Conservation (phyloP, 352 stramenopile species). For the Phytophthora hybrid region DNA sequence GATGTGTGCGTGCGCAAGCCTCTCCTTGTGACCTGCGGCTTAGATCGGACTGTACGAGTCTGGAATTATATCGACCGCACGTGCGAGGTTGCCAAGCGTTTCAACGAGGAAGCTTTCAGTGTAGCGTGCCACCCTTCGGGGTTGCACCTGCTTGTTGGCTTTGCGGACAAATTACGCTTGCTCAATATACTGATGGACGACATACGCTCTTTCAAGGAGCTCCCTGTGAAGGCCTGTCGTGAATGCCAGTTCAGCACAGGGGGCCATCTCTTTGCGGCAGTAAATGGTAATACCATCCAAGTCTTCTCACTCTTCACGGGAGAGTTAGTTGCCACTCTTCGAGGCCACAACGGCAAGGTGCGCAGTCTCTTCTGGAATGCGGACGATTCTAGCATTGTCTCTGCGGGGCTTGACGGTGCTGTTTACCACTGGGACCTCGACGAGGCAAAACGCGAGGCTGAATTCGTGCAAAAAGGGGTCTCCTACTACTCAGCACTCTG, state of each 20-base stretch:
- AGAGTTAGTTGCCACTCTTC: conserved; percentile 90
- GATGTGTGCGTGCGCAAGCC: conserved; percentile 94
- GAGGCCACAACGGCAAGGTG: conserved; percentile 95
- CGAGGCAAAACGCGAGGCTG: conserved; percentile 90
- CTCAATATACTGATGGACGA: conserved; percentile 95
- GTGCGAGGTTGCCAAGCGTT: conserved; percentile 89
- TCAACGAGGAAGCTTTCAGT: conserved; percentile 90
- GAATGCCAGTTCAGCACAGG: conserved; percentile 89
- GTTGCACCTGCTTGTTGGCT: conserved; percentile 90
- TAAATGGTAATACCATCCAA: conserved; percentile 94
- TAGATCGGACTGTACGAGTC: conserved; percentile 90
- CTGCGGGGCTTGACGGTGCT: conserved; percentile 91
- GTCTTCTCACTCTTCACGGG: conserved; percentile 94
- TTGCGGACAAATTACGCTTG: conserved; percentile 91
- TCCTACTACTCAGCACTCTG: conserved; percentile 89
- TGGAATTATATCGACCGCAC: conserved; percentile 95
- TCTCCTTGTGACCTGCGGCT: conserved; percentile 89
- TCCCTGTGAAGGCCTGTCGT: conserved; percentile 82
- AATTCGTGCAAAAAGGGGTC: conserved; percentile 95
- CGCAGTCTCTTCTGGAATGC: conserved; percentile 88
- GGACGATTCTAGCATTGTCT: conserved; percentile 91
- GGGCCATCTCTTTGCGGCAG: conserved; percentile 93
- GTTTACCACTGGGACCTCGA: conserved; percentile 95
- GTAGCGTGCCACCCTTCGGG: conserved; percentile 92
- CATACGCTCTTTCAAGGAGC: conserved; percentile 86